phyloP scores from a whole-genome alignment of 1,284 basidiomycete species.

The Cryptococcus sp. region DNA sequence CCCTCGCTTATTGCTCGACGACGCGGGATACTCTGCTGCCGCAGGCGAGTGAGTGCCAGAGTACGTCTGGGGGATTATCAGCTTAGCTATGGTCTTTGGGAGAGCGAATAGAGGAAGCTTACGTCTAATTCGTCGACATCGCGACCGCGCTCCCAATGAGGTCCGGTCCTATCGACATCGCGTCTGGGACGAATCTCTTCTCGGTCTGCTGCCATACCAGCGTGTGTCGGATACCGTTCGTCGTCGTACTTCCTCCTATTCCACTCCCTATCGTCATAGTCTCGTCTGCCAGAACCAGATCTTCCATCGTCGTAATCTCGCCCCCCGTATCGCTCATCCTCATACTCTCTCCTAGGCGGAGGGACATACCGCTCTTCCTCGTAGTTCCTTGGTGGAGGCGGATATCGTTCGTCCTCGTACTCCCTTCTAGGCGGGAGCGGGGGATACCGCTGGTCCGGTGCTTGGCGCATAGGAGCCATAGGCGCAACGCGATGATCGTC shows the following conservation, averaged over 20 bases:
- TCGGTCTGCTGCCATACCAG: slow-evolving; percentile 27
- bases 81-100: too few species aligned
- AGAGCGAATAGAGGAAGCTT: neutral
- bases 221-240: slow-evolving; percentile 3
- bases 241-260: neutral
- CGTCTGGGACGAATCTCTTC: slow-evolving; percentile 17
- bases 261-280: slow-evolving; percentile 5
- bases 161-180: slow-evolving; percentile 4
- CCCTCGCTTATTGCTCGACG: slow-evolving; percentile 1
- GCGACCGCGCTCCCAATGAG: slow-evolving; percentile 37
- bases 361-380: slow-evolving; percentile 10
- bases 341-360: slow-evolving; percentile 5
- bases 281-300: slow-evolving; percentile 1
- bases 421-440: slow-evolving; percentile 11
- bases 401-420: slow-evolving; percentile 13
- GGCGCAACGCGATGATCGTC: neutral
- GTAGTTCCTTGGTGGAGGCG: neutral
- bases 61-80: too few species aligned
- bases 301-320: slow-evolving; percentile 7
- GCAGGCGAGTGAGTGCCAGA: too few species aligned
- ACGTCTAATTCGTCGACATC: slow-evolving; percentile 27
- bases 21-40: neutral
- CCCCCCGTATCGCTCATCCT: slow-evolving; percentile 5
- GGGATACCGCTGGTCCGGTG: neutral
- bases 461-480: slow-evolving; percentile 6